These are phyloP conservation scores for Terana coerulea DNA, from an alignment of 768 basidiomycete species.

Conservation along the genomic window DNA sequence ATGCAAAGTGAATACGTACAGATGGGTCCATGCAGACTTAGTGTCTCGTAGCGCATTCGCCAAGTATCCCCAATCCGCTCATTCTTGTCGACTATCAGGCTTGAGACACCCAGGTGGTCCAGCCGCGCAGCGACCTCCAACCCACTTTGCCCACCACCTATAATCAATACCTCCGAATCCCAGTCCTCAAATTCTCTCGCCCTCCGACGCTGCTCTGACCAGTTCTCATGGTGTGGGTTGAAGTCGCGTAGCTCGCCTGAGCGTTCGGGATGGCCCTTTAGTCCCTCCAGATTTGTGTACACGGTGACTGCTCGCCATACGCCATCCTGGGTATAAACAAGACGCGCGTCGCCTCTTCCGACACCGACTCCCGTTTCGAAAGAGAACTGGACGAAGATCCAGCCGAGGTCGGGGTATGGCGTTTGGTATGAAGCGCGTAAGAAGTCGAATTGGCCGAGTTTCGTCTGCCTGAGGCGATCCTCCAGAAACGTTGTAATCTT, in stretches of 20 bases:
- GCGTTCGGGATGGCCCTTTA: constrained; percentile 43
- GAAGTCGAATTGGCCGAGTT: constrained; percentile 18
- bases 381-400: constrained; percentile 32
- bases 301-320: constrained; percentile 45
- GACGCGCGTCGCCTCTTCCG: constrained; percentile 40
- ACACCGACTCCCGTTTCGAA: constrained; percentile 40
- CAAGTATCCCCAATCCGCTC: constrained; percentile 58
- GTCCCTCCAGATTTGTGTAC: constrained; percentile 49
- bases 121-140: constrained; percentile 57
- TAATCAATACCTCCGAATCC: constrained; percentile 50
- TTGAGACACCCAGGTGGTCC: constrained; percentile 43
- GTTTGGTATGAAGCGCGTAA: constrained; percentile 13
- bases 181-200: constrained; percentile 37
- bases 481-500: constrained; percentile 27
- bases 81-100: constrained; percentile 62
- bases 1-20: constrained; percentile 35
- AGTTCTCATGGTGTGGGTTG: constrained; percentile 37
- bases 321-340: constrained; percentile 40
- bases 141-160: constrained; percentile 52
- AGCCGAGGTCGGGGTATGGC: constrained; percentile 25
- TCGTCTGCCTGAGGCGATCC: constrained; percentile 20
- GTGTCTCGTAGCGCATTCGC: constrained; percentile 61
- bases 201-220: constrained; percentile 34
- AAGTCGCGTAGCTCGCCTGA: constrained; percentile 31
- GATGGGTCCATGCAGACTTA: constrained; percentile 65